phyloP scores from a whole-genome alignment of 2,329 filamentous ascomycete species.

The Pseudocercospora ulei region DNA sequence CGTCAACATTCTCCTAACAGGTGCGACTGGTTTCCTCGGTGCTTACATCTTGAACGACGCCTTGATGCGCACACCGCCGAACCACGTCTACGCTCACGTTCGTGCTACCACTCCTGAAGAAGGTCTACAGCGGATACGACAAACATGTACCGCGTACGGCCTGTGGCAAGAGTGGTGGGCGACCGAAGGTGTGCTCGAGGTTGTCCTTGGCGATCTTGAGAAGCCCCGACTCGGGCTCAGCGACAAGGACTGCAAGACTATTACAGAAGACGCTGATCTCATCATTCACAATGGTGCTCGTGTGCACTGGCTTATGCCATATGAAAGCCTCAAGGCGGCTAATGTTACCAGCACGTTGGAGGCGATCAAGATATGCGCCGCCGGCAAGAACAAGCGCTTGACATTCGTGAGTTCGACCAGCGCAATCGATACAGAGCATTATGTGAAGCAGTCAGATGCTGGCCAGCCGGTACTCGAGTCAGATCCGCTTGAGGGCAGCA shows the following conservation, averaged over 20 bases:
- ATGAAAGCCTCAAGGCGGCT: conserved; percentile 57
- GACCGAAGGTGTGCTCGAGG: conserved; percentile 47
- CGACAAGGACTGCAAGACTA: conserved; percentile 52
- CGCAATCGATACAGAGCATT: conserved; percentile 72
- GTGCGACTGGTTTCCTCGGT: conserved; percentile 82
- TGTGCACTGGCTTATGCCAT: conserved; percentile 71
- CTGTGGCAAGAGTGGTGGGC: conserved; percentile 66
- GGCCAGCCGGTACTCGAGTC: conserved; percentile 62
- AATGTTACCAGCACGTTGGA: conserved; percentile 80
- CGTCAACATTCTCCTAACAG: conserved; percentile 62
- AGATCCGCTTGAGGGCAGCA: conserved; percentile 69
- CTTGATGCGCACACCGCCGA: conserved; percentile 47
- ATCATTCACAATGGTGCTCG: conserved; percentile 70
- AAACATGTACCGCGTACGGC: conserved; percentile 64
- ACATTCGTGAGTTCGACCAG: conserved; percentile 75
- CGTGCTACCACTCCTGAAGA: conserved; percentile 54
- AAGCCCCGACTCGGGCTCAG: conserved; percentile 65
- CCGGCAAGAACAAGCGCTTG: conserved; percentile 67
- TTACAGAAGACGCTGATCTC: conserved; percentile 58
- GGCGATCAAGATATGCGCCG: conserved; percentile 62
- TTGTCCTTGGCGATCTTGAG: conserved; percentile 63
- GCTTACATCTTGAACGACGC: conserved; percentile 69
- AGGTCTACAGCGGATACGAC: conserved; percentile 55
- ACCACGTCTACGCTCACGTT: conserved; percentile 63
- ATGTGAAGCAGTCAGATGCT: conserved; percentile 60